Conservation (phyloP, 805 yeast genomes). For the Candida pseudofarinosa region DNA sequence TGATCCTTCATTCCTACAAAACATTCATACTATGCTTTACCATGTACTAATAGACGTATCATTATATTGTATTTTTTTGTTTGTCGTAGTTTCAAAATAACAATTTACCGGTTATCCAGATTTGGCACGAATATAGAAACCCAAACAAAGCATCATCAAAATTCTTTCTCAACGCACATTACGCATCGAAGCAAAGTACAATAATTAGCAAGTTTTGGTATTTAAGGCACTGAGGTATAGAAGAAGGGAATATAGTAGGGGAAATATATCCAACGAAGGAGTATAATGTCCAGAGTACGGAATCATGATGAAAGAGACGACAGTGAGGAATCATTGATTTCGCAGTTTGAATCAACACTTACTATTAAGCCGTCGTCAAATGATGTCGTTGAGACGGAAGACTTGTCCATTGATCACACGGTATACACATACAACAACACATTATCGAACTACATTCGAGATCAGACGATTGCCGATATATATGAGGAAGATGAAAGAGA, state of each 20-base stretch:
- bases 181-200: not conserved
- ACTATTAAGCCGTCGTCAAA: conserved; percentile 36
- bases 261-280: not conserved
- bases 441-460: conserved; percentile 23
- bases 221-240: not conserved
- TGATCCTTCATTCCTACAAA: too few relatives aligned
- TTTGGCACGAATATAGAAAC: not conserved
- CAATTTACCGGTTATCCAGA: too few relatives aligned
- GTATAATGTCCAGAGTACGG: conserved; percentile 7
- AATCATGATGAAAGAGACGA: conserved; percentile 16
- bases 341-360: conserved; percentile 43
- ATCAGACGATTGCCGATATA: conserved; percentile 30
- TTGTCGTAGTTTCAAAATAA: too few relatives aligned
- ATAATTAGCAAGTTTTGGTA: not conserved
- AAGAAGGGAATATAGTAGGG: not conserved
- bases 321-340: conserved; percentile 35
- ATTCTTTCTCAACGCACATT: not conserved
- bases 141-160: not conserved
- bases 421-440: conserved; percentile 24
- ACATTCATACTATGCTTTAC: too few relatives aligned
- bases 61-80: too few relatives aligned
- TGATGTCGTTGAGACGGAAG: conserved; percentile 29
- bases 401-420: conserved; percentile 40
- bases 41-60: too few relatives aligned
- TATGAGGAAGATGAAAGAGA: conserved; percentile 35